phyloP scores from a whole-genome alignment of 177 flowering plant species.

The Telopea speciosissima region DNA sequence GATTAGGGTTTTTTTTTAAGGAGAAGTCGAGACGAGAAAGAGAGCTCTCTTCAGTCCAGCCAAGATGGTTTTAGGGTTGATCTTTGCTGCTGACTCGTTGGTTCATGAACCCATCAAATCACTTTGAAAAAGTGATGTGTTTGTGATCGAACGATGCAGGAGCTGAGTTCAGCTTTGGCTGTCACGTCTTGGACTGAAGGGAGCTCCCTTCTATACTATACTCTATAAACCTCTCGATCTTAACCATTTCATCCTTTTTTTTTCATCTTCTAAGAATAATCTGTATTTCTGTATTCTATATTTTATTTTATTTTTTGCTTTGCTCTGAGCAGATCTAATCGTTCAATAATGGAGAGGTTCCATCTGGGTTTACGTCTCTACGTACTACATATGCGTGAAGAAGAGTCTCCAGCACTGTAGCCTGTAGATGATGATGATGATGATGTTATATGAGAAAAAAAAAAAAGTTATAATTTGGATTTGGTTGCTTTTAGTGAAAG shows the following conservation, averaged over 20 bases:
- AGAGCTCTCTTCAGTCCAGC: conserved; percentile 80
- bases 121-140: conserved; percentile 17
- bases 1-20: conserved; percentile 8
- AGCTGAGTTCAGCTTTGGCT: conserved; percentile 38
- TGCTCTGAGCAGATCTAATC: too few species aligned
- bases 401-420: too few species aligned
- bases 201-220: conserved; percentile 44
- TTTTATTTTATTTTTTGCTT: too few species aligned
- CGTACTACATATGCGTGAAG: too few species aligned
- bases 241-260: too few species aligned
- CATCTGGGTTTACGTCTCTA: too few species aligned
- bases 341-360: too few species aligned
- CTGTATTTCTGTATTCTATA: neutral
- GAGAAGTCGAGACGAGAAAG: conserved; percentile 12
- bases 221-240: too few species aligned
- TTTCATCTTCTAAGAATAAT: neutral
- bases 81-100: conserved; percentile 65
- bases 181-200: conserved; percentile 86
- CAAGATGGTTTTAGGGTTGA: conserved; percentile 37
- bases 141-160: conserved; percentile 64
- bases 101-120: conserved; percentile 39
- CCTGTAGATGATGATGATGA: too few species aligned
- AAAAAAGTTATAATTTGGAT: too few species aligned
- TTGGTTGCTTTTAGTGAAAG: too few species aligned
- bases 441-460: too few species aligned